Evolutionary conservation across 176 grass and related monocot species (phyloP).

Genomic region (Dactylis glomerata): DNA sequence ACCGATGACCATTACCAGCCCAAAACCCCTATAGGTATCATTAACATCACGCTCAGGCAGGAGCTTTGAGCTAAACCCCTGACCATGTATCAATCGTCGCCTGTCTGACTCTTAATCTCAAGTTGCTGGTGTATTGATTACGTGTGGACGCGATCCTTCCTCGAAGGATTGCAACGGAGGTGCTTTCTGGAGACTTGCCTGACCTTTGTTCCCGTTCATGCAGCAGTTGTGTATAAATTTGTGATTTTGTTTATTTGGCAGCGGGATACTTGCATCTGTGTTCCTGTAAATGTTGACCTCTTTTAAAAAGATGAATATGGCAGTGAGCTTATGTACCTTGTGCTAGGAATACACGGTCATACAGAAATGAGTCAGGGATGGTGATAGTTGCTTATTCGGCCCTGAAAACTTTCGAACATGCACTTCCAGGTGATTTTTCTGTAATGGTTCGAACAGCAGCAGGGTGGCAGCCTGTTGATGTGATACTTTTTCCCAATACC

Average conservation of each 20-base stretch:
- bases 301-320: neutral
- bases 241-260: constrained; percentile 5
- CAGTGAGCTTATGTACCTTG: neutral
- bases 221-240: constrained; percentile 27
- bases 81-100: neutral
- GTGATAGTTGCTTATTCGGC: neutral
- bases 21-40: constrained; percentile 72
- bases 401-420: neutral
- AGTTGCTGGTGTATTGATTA: constrained; percentile 24
- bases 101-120: neutral
- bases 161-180: neutral
- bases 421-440: neutral
- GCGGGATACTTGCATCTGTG: neutral
- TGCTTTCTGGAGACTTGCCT: neutral
- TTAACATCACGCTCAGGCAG: constrained; percentile 61
- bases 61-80: constrained; percentile 47
- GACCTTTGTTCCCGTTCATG: neutral
- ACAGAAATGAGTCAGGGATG: neutral
- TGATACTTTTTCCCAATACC: neutral
- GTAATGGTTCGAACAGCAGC: neutral
- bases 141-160: neutral
- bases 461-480: neutral
- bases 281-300: constrained; percentile 10
- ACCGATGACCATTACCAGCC: constrained; percentile 91
- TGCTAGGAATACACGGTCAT: neutral